Percentiles rank a stretch among this genome's conserved stretches.
Conservation (phyloP, 768 basidiomycete species). For the Termitomyces sp. region DNA sequence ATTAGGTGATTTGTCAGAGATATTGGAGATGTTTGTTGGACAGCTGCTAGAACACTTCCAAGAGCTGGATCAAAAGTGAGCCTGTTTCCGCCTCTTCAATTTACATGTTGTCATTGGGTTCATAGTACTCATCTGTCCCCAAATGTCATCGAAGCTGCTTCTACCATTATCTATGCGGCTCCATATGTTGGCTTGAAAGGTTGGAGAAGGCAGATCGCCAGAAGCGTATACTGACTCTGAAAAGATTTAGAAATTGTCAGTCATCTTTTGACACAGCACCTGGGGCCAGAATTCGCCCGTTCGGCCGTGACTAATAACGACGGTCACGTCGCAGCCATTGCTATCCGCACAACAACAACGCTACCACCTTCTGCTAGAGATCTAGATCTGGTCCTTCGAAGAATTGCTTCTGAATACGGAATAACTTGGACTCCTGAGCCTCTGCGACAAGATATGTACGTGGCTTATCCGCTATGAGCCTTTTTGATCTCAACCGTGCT, state of each 20-base stretch:
- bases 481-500: conserved; percentile 6
- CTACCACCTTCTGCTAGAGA: conserved; percentile 50
- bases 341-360: conserved; percentile 44
- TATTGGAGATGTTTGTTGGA: conserved; percentile 63
- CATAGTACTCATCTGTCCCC: conserved; percentile 42
- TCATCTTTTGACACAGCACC: conserved; percentile 45
- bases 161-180: conserved; percentile 60
- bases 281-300: conserved; percentile 53
- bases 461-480: not conserved
- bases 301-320: conserved; percentile 47
- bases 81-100: conserved; percentile 5
- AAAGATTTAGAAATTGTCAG: conserved; percentile 55
- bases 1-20: conserved; percentile 55
- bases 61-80: conserved; percentile 49
- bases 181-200: conserved; percentile 55
- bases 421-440: conserved; percentile 61
- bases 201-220: conserved; percentile 15
- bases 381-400: conserved; percentile 49
- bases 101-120: conserved; percentile 2
- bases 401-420: conserved; percentile 46
- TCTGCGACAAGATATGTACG: conserved; percentile 58
- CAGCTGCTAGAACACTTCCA: conserved; percentile 49
- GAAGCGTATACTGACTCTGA: not conserved
- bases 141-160: conserved; percentile 56
- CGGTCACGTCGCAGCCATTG: conserved; percentile 48